phyloP scores from a whole-genome alignment of 352 stramenopile genomes.

The Phytophthora citricola region DNA sequence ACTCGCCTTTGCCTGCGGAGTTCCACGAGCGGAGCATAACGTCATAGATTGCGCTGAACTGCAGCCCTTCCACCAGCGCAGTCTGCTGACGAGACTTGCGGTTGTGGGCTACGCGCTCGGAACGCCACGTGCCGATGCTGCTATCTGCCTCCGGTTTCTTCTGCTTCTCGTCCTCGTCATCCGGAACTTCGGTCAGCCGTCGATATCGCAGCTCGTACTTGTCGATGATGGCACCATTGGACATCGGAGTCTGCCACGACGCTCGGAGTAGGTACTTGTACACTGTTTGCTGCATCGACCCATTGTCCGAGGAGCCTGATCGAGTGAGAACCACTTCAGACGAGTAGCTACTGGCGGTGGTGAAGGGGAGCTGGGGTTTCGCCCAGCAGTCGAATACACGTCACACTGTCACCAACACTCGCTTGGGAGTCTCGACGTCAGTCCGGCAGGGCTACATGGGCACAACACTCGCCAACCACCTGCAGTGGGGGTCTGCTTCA shows the following conservation, averaged over 20 bases:
- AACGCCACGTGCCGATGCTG: conserved; percentile 41
- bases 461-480: conserved; percentile 66
- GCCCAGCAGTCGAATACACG: conserved; percentile 51
- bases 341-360: conserved; percentile 48
- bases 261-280: conserved; percentile 62
- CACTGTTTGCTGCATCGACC: conserved; percentile 53
- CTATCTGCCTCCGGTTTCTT: conserved; percentile 8
- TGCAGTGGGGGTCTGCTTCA: conserved; percentile 56
- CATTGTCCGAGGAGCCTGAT: conserved; percentile 30
- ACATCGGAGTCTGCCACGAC: conserved; percentile 65
- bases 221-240: conserved; percentile 73
- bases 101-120: conserved; percentile 52
- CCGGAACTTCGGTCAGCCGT: conserved; percentile 14
- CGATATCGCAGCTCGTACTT: conserved; percentile 78
- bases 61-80: conserved; percentile 52
- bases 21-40: conserved; percentile 68
- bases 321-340: conserved; percentile 48
- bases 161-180: conserved; percentile 40
- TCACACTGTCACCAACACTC: conserved; percentile 37
- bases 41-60: conserved; percentile 71
- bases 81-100: conserved; percentile 48
- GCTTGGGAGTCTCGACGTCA: conserved; percentile 12
- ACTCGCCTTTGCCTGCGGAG: conserved; percentile 64
- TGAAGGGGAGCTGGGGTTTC: conserved; percentile 38
- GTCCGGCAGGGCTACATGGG: conserved; percentile 28